Evolutionary conservation across 805 yeast genomes (phyloP), one percentile per base, ranked within the genome.

Genomic region (Peterozyma xylosa): DNA sequence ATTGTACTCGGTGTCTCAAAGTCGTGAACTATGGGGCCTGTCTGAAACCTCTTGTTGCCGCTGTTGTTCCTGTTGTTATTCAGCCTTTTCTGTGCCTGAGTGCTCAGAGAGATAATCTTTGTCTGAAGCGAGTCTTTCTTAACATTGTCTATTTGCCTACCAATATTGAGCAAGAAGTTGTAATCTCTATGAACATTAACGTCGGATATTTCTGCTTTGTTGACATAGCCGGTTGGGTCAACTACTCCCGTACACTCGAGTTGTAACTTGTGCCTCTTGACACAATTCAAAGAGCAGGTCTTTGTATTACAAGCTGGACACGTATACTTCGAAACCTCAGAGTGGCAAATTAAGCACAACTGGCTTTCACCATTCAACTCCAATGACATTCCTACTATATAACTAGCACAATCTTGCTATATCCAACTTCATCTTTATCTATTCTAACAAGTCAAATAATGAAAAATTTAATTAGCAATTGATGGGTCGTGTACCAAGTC

Each of bases 171-270:
- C 30, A 90, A 62, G 55, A 86, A 86, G 56, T 86, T 83, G 59
- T 88, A 90, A 58, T 90, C 97, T 48, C 97, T 63, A 55, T 89
- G 88, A 6, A 89, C 75, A 38, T 79, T 76, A 5, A 60, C 51
- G 9, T 63, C 61, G 21, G 64, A 63, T 7, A 88, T 60, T 2
- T 70, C 70, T 3, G 60, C 59, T 42, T 74, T 68, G 1, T 78
- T 53, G 1, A 85, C 63, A 55, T 78, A 87, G 38, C 64, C 64
- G 1, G 87, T 69, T 11, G 75, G 76, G 54, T 84, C 87, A 32
- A 78, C 71, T 15, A 54, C 50, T 0, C 96, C 96, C 3, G 78
- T 64, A 57, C 97, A 90, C 16, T 69, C 68, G 9, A 74, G 63
- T 42, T 74, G 73, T 5, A 50, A 53, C 59, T 88, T 88, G 56